These are phyloP conservation scores for Acaromyces ingoldii DNA, from an alignment of 1,284 basidiomycete genomes.

Conservation along the genomic window DNA sequence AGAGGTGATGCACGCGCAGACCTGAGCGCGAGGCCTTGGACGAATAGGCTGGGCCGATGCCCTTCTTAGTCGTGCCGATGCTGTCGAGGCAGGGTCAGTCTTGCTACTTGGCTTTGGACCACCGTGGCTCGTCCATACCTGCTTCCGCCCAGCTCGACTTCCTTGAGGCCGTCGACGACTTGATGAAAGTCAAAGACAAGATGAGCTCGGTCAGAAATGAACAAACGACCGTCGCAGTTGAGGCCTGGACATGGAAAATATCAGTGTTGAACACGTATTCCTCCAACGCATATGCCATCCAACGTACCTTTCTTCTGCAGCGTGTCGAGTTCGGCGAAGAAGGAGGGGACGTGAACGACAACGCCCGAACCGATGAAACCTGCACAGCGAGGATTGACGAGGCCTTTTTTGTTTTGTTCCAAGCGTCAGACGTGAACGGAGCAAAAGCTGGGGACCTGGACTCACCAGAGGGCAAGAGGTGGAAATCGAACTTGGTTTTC, in stretches of 20 bases:
- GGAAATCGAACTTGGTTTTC: slow-evolving; percentile 87
- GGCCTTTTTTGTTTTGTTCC: too few relatives aligned
- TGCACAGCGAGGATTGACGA: slow-evolving; percentile 80
- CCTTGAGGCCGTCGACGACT: slow-evolving; percentile 96
- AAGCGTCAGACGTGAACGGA: neutral
- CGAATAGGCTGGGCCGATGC: slow-evolving; percentile 97
- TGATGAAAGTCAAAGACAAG: slow-evolving; percentile 99
- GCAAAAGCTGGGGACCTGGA: slow-evolving; percentile 19
- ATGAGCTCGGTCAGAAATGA: slow-evolving; percentile 92
- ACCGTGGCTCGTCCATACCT: slow-evolving; percentile 14
- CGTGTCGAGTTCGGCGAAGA: slow-evolving; percentile 87
- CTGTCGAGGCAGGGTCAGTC: slow-evolving; percentile 52
- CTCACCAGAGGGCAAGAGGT: slow-evolving; percentile 86
- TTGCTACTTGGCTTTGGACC: too few relatives aligned
- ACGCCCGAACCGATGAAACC: slow-evolving; percentile 91
- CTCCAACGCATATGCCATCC: neutral
- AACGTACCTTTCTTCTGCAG: slow-evolving; percentile 72
- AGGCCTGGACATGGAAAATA: slow-evolving; percentile 53
- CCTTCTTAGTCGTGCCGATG: slow-evolving; percentile 96
- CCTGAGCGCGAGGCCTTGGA: slow-evolving; percentile 95
- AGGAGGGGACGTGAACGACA: slow-evolving; percentile 89
- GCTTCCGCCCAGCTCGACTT: slow-evolving; percentile 86
- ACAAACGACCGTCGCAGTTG: slow-evolving; percentile 75
- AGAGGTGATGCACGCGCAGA: slow-evolving; percentile 90
- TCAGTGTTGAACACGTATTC: neutral